These are phyloP conservation scores for Alternaria sp. DNA, from an alignment of 2,329 filamentous ascomycete genomes.

Conservation along the genomic window DNA sequence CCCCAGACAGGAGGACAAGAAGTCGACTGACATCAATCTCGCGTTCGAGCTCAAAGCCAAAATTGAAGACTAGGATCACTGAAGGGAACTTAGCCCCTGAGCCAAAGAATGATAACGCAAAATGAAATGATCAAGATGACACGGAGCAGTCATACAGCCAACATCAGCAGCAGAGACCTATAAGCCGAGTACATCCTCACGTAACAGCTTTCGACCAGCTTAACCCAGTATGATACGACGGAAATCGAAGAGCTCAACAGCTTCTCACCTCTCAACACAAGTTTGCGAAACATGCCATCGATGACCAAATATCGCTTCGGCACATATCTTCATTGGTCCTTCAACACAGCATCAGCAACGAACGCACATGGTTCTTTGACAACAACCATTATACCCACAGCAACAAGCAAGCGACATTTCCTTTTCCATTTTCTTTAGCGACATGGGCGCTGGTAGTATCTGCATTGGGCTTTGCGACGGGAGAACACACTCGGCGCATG, in stretches of 20 bases:
- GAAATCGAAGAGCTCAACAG: neutral
- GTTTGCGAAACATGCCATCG: neutral
- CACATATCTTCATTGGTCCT: neutral
- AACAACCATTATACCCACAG: neutral
- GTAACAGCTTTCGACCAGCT: constrained; percentile 26
- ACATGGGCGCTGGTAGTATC: neutral
- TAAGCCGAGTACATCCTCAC: constrained; percentile 20
- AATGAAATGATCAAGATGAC: neutral
- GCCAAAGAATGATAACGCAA: constrained; percentile 15
- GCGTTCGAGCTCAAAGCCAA: constrained; percentile 20
- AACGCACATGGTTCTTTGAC: neutral
- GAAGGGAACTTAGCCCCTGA: constrained; percentile 25
- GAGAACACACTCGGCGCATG: neutral
- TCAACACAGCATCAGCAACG: neutral
- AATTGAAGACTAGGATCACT: constrained; percentile 26
- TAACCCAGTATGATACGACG: constrained; percentile 27
- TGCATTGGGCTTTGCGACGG: constrained; percentile 8
- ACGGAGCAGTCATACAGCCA: neutral
- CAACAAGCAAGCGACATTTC: constrained; percentile 8
- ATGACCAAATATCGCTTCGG: neutral
- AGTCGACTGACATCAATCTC: constrained; percentile 11
- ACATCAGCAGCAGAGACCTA: constrained; percentile 3
- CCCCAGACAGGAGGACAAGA: neutral
- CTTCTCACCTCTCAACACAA: neutral
- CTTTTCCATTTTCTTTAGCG: constrained; percentile 11